Base-by-base conservation (phyloP, 2,329 filamentous ascomycete genomes). In the Chaetomiaceae sp. region DNA sequence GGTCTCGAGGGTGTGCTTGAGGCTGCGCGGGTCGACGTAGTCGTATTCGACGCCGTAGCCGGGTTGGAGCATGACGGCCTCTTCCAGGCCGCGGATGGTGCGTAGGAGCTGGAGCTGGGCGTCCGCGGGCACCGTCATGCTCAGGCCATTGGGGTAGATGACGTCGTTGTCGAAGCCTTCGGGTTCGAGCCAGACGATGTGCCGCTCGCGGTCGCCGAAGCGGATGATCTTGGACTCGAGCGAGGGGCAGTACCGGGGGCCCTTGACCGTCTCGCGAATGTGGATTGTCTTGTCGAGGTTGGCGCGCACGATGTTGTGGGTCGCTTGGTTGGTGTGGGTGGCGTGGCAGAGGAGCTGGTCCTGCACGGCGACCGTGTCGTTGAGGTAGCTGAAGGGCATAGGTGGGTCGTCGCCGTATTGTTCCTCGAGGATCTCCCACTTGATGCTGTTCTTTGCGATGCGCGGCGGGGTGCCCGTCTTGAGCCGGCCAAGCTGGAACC, bases 31-130 rank as follows among this genome's bases (percentile, higher is more conserved):
- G 65, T 99, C 93, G 16, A 99, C 89, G 67, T 99, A 99, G 71
- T 97, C 93, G 68, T 99, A 99, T 67, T 99, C 93, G 2, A 99
- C 93, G 7, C 93, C 93, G 63, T 99, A 99, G 8, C 92, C 93
- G 1, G 92, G 86, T 63, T 97, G 92, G 6, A 95, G 79, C 91
- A 99, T 96, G 21, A 76, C 83, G 4, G 90, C 90, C 53, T 91
- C 82, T 64, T 97, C 92, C 1, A 99, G 77, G 0, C 93, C 93
- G n/a, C 73, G 78, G 48, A 99, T 86, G 0, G 89, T 95, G 50
- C 83, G 86, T n/a, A 99, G 75, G 64, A 95, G 82, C 45, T 85
- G 79, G 61, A 88, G 85, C 66, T 99, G 93, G 0, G 87, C 89
- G 50, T 92, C 89, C 0, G 83, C 85, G 0, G 93, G 93, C 3